These are phyloP conservation scores for Chrysanthemum seticuspe DNA, from an alignment of 129 eudicot genomes.

Conservation along the genomic window DNA sequence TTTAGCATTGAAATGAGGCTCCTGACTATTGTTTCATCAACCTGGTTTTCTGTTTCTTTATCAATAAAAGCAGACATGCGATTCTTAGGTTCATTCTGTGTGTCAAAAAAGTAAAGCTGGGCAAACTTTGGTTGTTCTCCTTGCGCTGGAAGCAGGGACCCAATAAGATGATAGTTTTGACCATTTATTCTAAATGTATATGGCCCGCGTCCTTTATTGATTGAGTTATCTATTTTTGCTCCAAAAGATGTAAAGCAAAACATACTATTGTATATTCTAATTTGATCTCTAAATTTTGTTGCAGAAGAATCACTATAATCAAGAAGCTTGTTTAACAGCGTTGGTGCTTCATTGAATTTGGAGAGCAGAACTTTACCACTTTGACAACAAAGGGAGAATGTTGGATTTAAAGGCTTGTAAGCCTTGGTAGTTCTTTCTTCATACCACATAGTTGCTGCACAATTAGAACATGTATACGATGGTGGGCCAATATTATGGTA, in stretches of 20 bases:
- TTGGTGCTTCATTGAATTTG: neutral
- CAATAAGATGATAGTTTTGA: too few relatives aligned
- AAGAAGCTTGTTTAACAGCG: neutral
- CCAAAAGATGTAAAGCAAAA: neutral
- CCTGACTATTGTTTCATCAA: neutral
- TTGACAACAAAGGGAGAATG: neutral
- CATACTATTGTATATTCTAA: neutral
- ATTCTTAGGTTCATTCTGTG: neutral
- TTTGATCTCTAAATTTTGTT: neutral
- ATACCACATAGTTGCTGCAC: neutral
- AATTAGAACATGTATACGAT: neutral
- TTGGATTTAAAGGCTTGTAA: neutral
- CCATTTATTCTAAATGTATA: too few relatives aligned
- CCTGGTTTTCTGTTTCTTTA: neutral
- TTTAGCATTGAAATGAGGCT: neutral
- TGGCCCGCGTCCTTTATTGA: too few relatives aligned
- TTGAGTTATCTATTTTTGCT: too few relatives aligned
- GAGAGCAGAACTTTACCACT: neutral
- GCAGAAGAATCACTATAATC: neutral
- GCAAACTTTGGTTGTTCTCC: neutral
- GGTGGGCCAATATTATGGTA: neutral
- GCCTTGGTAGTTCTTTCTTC: neutral
- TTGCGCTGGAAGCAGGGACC: neutral
- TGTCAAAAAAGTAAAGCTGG: neutral
- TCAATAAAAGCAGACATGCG: neutral